phyloP scores from a whole-genome alignment of 208 protist genomes.

The Leishmania amazonensis region DNA sequence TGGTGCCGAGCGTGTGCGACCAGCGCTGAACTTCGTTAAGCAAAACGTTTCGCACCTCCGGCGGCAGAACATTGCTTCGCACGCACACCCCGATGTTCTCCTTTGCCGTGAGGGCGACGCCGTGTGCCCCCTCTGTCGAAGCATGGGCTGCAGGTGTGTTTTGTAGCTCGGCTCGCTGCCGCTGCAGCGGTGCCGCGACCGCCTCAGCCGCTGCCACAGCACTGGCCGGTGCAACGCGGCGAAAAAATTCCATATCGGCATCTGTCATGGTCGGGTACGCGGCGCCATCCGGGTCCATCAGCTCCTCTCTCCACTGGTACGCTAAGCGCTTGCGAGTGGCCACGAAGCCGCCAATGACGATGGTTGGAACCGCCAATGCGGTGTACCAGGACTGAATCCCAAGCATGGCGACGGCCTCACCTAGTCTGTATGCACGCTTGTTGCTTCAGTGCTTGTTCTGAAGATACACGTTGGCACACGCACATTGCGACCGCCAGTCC shows the following conservation, averaged over 20 bases:
- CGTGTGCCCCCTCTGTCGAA: conserved; percentile 10
- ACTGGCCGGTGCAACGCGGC: conserved; percentile 43
- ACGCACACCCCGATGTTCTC: conserved; percentile 79
- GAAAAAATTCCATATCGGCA: conserved; percentile 69
- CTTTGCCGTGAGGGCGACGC: conserved; percentile 30
- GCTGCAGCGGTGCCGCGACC: neutral
- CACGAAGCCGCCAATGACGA: conserved; percentile 64
- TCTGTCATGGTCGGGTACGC: conserved; percentile 68
- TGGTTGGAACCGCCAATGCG: conserved; percentile 55
- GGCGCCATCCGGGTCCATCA: conserved; percentile 66
- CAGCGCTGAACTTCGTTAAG: conserved; percentile 67
- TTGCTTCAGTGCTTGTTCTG: neutral
- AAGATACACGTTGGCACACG: neutral
- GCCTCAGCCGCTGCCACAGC: conserved; percentile 18
- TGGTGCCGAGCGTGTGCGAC: conserved; percentile 52
- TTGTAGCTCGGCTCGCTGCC: neutral
- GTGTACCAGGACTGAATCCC: conserved; percentile 79
- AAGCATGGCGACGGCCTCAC: conserved; percentile 44
- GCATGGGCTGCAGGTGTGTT: neutral
- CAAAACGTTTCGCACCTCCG: conserved; percentile 47
- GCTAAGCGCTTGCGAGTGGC: conserved; percentile 82
- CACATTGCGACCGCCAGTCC: neutral
- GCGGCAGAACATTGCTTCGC: conserved; percentile 30
- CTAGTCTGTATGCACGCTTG: neutral
- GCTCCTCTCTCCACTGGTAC: conserved; percentile 86